Percentiles rank a stretch among this genome's conserved stretches.
phyloP scores from a whole-genome alignment of 352 stramenopile genomes.

The Pythium phragmiticola region DNA sequence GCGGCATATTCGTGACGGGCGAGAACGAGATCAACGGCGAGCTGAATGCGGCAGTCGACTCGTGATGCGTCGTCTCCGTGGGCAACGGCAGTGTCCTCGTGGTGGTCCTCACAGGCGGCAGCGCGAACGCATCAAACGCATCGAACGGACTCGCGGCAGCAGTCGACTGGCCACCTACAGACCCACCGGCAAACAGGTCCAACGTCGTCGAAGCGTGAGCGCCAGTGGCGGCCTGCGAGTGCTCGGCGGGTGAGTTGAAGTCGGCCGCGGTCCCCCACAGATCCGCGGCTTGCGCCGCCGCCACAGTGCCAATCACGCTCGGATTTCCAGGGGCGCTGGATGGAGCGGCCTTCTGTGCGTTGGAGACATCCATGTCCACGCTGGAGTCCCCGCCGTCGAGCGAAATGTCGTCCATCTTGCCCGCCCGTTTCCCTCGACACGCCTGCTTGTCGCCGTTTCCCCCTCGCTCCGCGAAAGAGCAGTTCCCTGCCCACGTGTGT shows the following conservation, averaged over 20 bases:
- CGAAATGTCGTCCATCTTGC: constrained; percentile 14
- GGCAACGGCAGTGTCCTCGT: constrained; percentile 4
- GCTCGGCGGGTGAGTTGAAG: neutral
- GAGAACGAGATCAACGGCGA: constrained; percentile 31
- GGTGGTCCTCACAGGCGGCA: neutral
- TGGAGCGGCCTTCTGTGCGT: neutral
- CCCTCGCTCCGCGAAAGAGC: neutral
- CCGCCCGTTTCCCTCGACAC: neutral
- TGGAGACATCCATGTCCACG: neutral
- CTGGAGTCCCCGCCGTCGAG: constrained; percentile 4
- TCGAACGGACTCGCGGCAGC: constrained; percentile 17
- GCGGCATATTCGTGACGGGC: constrained; percentile 5
- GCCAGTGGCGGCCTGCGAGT: too few relatives aligned
- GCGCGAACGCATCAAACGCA: constrained; percentile 18
- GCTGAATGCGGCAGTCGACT: constrained; percentile 4
- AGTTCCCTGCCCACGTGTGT: neutral
- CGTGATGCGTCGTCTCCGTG: neutral
- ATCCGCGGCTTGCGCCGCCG: neutral
- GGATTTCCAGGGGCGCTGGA: neutral
- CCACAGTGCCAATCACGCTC: neutral
- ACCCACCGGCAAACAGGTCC: neutral
- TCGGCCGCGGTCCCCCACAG: constrained; percentile 1
- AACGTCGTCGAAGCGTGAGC: too few relatives aligned
- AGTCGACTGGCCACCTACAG: neutral
- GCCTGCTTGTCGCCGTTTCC: neutral